Evolutionary conservation across 1,284 basidiomycete species (phyloP), one percentile per base, ranked within the genome.

Genomic region (Caloboletus inedulis): DNA sequence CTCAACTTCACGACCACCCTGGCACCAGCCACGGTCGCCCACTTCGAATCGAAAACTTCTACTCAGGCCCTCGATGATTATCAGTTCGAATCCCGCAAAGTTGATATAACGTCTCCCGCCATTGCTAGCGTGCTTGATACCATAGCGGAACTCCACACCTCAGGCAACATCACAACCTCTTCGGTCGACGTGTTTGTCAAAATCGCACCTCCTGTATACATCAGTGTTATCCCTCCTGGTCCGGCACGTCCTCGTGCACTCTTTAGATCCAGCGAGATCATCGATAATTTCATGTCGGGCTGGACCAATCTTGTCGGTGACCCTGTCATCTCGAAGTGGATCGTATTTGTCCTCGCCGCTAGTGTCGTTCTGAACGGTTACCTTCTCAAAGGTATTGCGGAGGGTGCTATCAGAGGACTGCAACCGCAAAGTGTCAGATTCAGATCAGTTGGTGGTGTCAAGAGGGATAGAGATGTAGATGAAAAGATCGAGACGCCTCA

Each of bases 291-390:
- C 76, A 92, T 98, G 89, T 85, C 84, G 36, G 81, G 84, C n/a
- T 98, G 95, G 96, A 93, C 92, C 8, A 77, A 78, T n/a, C 84
- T 98, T 57, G 94, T 98, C 49, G 94, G 94, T 30, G 96, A 99
- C 67, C 96, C 96, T 0, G 84, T 98, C 50, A 75, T 99, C 60
- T 89, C 85, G 65, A 99, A 99, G 76, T 97, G 93, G 91, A 96
- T 99, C 63, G 90, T 98, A 50, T 78, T 94, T 49, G 78, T 90
- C 16, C 83, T 99, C 31, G 88, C 85, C 3, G 81, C 96, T 59
- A 93, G 89, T 58, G 87, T 99, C 58, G 84, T 89, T 56, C 77
- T 99, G 58, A 99, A 99, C 63, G 94, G 94, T 1, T 98, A 94
- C 69, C 77, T 99, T 31, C 80, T 99, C 57, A 96, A 94, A 71